Evolutionary conservation across 2,329 filamentous ascomycete species (phyloP).

Genomic region (Huntiella omanensis): DNA sequence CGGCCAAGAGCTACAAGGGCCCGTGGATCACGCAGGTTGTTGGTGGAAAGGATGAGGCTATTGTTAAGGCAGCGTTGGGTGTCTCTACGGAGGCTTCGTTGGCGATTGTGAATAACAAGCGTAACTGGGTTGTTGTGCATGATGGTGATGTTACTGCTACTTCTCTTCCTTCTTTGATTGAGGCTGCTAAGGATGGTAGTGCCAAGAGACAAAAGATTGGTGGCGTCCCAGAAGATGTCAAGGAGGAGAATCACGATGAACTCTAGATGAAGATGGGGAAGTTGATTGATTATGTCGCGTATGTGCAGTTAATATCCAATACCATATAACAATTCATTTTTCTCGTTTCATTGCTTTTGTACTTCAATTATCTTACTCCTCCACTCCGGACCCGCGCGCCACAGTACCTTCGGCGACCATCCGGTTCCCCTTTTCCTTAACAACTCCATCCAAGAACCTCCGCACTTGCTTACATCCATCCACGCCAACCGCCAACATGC

Average conservation of each 20-base stretch:
- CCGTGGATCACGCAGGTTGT: neutral
- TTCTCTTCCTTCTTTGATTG: conserved; percentile 68
- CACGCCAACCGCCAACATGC: conserved; percentile 80
- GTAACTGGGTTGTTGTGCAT: conserved; percentile 66
- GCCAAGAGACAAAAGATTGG: conserved; percentile 61
- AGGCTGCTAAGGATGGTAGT: conserved; percentile 79
- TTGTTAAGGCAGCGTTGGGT: neutral
- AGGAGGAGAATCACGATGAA: conserved; percentile 20
- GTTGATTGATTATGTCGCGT: too few relatives aligned
- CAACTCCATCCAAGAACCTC: conserved; percentile 60
- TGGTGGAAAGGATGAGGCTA: neutral
- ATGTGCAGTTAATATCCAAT: too few relatives aligned
- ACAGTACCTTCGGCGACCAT: conserved; percentile 26
- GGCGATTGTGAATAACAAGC: conserved; percentile 67
- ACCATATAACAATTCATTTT: too few relatives aligned
- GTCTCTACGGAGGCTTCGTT: conserved; percentile 41
- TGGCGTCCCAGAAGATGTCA: conserved; percentile 28
- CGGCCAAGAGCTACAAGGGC: neutral
- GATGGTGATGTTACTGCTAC: conserved; percentile 22
- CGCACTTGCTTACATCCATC: conserved; percentile 81
- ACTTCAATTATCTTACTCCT: neutral
- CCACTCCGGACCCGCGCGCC: neutral
- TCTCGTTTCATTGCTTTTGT: neutral
- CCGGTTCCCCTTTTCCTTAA: conserved; percentile 49
- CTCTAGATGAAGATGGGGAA: neutral